These are phyloP conservation scores for Wallacemonas sp. DNA, from an alignment of 208 protist species.

Conservation along the genomic window DNA sequence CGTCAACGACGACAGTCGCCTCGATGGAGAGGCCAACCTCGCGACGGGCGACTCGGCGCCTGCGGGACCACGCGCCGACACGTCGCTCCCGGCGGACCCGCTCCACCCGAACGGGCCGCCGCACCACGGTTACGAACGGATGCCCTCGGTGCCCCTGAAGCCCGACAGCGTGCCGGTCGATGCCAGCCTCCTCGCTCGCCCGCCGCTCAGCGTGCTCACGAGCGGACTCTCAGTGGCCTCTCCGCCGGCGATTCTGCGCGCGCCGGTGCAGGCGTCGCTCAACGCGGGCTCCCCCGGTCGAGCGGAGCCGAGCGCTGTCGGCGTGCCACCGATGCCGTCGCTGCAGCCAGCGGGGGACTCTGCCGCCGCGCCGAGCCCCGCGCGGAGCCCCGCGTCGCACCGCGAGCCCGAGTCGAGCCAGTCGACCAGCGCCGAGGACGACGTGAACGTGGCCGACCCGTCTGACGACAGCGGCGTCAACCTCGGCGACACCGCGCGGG, in stretches of 20 bases:
- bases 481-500: constrained; percentile 4
- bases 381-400: too few relatives aligned
- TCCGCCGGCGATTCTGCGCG: constrained; percentile 2
- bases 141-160: background rate
- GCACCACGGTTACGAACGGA: too few relatives aligned
- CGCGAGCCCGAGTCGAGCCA: too few relatives aligned
- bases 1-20: too few relatives aligned
- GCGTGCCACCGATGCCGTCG: background rate
- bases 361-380: too few relatives aligned
- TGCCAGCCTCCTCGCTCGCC: background rate
- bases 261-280: background rate
- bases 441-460: background rate
- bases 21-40: too few relatives aligned
- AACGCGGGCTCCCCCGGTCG: background rate
- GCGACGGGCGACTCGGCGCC: too few relatives aligned
- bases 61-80: too few relatives aligned
- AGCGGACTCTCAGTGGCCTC: constrained; percentile 6
- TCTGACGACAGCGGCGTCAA: constrained; percentile 11
- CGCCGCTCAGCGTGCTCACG: background rate
- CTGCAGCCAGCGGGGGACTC: background rate
- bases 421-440: background rate
- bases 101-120: too few relatives aligned
- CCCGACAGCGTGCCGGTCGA: background rate
- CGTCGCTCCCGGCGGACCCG: too few relatives aligned
- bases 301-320: background rate